Evolutionary conservation across 495 filamentous ascomycete genomes (phyloP).

Genomic region (Aspergillus carlsbadensis): DNA sequence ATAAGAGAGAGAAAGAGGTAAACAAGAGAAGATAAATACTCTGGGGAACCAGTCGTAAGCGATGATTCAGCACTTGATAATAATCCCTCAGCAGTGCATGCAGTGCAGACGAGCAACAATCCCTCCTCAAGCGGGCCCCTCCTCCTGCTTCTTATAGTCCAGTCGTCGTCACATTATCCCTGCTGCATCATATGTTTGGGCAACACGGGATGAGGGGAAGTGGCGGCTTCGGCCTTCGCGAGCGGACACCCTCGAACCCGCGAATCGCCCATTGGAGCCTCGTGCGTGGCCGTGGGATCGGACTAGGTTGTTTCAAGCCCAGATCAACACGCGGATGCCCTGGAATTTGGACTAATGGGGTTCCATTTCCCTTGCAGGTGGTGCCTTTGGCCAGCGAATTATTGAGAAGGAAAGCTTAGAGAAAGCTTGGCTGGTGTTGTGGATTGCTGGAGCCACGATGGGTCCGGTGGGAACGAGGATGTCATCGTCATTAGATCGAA

Average conservation of each 20-base stretch:
- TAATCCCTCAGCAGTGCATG: too few relatives aligned
- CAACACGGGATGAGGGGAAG: constrained; percentile 13
- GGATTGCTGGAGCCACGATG: constrained; percentile 1
- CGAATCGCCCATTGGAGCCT: constrained; percentile 2
- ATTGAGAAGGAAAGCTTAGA: constrained; percentile 19
- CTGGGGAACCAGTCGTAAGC: not conserved
- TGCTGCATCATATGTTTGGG: constrained; percentile 11
- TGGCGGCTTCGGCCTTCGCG: not conserved
- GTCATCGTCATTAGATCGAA: not conserved
- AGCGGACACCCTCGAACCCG: not conserved
- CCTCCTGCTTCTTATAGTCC: constrained; percentile 1
- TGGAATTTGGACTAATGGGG: not conserved
- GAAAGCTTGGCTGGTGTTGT: constrained; percentile 23
- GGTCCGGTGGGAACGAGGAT: not conserved
- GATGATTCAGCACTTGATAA: too few relatives aligned
- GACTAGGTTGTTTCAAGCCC: constrained; percentile 3
- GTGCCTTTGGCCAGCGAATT: constrained; percentile 11
- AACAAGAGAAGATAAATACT: not conserved
- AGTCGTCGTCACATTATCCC: constrained; percentile 5
- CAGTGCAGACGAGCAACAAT: too few relatives aligned
- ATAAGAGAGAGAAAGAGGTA: not conserved
- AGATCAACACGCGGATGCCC: not conserved
- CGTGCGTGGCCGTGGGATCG: constrained; percentile 8
- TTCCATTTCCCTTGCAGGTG: not conserved
- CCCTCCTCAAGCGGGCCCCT: not conserved